phyloP scores from a whole-genome alignment of 2,329 filamentous ascomycete species.

The Nigrospora sphaerica region DNA sequence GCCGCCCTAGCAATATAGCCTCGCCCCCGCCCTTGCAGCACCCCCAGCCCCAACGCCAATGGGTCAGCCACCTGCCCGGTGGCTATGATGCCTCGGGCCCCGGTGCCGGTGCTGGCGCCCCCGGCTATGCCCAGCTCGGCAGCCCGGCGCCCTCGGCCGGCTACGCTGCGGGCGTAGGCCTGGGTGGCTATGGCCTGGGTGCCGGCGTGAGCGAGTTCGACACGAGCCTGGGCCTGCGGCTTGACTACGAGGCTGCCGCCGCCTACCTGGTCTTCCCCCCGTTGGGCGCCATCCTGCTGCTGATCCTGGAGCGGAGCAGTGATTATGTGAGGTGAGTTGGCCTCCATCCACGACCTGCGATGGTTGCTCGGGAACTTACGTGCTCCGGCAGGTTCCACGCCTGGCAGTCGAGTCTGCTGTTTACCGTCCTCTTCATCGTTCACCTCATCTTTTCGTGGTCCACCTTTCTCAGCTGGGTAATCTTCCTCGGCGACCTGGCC shows the following conservation, averaged over 20 bases:
- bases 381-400: constrained; percentile 69
- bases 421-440: constrained; percentile 65
- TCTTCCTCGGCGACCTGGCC: constrained; percentile 68
- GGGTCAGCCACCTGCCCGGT: constrained; percentile 26
- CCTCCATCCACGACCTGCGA: background rate
- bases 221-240: constrained; percentile 76
- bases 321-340: constrained; percentile 80
- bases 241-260: constrained; percentile 85
- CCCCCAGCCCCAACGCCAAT: constrained; percentile 51
- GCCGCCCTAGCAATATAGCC: constrained; percentile 37
- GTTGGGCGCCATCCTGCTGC: constrained; percentile 72
- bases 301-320: constrained; percentile 87
- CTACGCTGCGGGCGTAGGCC: constrained; percentile 10
- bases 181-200: constrained; percentile 27
- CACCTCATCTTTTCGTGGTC: constrained; percentile 88
- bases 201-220: constrained; percentile 71
- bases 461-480: constrained; percentile 71
- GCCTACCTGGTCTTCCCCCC: constrained; percentile 85
- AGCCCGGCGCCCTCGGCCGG: constrained; percentile 25
- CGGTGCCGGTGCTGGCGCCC: background rate
- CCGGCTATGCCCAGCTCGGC: constrained; percentile 20
- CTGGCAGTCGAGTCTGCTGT: constrained; percentile 85
- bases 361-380: background rate
- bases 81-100: constrained; percentile 4
- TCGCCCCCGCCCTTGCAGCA: constrained; percentile 40